Conservation (phyloP, 768 basidiomycete genomes). For the Suillus hirtellus region DNA sequence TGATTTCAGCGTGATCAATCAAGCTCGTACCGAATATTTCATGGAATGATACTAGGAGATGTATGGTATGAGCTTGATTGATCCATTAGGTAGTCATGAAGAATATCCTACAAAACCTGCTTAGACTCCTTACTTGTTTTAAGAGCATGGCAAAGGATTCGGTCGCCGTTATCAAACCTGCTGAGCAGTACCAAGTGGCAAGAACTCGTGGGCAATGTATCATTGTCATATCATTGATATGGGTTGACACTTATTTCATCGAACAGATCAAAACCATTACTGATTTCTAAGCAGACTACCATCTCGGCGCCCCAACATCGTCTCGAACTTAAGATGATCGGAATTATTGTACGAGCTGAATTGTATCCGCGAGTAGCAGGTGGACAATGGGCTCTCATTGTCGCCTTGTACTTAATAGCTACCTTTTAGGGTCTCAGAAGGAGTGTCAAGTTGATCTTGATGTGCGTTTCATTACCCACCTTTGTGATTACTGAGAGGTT, state of each 20-base stretch:
- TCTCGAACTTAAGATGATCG: slow-evolving; percentile 57
- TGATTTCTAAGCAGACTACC: slow-evolving; percentile 1
- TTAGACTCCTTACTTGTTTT: background rate
- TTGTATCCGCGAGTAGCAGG: too few relatives aligned
- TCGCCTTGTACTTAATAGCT: slow-evolving; percentile 16
- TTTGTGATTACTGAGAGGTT: background rate
- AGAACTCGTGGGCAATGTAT: slow-evolving; percentile 5
- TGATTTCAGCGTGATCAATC: too few relatives aligned
- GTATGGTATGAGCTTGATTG: too few relatives aligned
- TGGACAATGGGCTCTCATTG: background rate
- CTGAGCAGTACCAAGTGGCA: too few relatives aligned
- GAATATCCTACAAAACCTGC: background rate
- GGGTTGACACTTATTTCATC: background rate
- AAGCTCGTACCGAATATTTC: too few relatives aligned
- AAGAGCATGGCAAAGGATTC: background rate
- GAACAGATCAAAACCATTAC: background rate
- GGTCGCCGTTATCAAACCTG: background rate
- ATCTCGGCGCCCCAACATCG: slow-evolving; percentile 26
- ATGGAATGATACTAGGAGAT: too few relatives aligned
- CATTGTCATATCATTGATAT: slow-evolving; percentile 6
- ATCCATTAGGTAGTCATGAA: background rate
- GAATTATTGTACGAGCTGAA: too few relatives aligned
- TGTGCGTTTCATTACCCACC: background rate
- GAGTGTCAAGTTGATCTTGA: background rate
- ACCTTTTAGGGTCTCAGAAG: slow-evolving; percentile 16